Evolutionary conservation across 768 basidiomycete genomes (phyloP).

Genomic region (Pleurotus tuber-regium): DNA sequence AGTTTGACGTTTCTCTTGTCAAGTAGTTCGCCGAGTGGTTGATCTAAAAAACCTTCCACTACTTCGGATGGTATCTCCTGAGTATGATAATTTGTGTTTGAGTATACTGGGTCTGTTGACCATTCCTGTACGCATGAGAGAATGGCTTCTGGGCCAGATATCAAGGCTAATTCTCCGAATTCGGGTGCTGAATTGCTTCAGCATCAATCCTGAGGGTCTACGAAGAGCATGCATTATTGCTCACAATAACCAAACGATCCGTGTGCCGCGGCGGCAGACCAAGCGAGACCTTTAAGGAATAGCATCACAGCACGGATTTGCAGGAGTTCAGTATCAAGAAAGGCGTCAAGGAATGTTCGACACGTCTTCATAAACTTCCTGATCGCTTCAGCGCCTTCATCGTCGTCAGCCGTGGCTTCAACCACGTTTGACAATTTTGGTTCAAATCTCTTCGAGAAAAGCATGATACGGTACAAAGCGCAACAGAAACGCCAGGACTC

Average conservation of each 20-base stretch:
- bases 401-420: not conserved
- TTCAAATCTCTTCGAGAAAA: conserved; percentile 13
- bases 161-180: not conserved
- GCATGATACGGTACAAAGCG: conserved; percentile 20
- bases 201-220: too few relatives aligned
- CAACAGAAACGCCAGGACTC: conserved; percentile 24
- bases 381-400: not conserved
- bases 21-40: not conserved
- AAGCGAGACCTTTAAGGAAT: not conserved
- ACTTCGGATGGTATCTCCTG: not conserved
- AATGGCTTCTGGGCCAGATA: not conserved
- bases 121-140: not conserved
- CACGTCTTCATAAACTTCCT: not conserved
- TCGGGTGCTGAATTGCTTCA: too few relatives aligned
- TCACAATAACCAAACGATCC: too few relatives aligned
- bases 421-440: not conserved
- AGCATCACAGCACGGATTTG: conserved; percentile 1
- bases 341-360: not conserved
- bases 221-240: too few relatives aligned
- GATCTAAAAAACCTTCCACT: not conserved
- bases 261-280: not conserved
- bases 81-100: not conserved
- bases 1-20: not conserved
- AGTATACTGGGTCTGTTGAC: not conserved
- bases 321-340: not conserved